A percentile compares a stretch with the other conserved stretches of the same genome.
Conservation (phyloP, 1,284 basidiomycete species). For the Ceraceosorus guamensis region DNA sequence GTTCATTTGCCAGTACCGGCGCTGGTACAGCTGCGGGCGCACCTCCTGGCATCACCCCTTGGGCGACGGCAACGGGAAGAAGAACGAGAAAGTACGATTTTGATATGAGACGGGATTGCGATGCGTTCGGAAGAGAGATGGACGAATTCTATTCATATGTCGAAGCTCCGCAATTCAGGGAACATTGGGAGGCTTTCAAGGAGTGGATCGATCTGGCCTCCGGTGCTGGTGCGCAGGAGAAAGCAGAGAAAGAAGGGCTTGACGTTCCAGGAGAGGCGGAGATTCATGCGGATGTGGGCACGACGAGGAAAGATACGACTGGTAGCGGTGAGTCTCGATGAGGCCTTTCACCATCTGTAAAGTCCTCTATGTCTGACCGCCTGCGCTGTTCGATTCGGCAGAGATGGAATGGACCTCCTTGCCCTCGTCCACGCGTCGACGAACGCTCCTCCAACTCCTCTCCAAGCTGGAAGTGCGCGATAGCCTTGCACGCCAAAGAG, state of each 20-base stretch:
- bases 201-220: conserved; percentile 50
- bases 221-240: background rate
- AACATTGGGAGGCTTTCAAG: conserved; percentile 80
- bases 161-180: conserved; percentile 81
- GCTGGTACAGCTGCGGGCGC: too few species aligned
- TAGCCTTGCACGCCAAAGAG: conserved; percentile 28
- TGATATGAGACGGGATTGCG: conserved; percentile 61
- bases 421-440: conserved; percentile 26
- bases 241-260: background rate
- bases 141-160: conserved; percentile 98
- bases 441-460: conserved; percentile 32
- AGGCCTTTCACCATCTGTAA: background rate
- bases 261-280: too few species aligned
- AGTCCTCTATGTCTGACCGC: too few species aligned
- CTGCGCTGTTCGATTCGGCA: background rate
- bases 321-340: background rate
- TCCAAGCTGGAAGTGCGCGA: conserved; percentile 38
- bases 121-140: conserved; percentile 88
- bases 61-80: too few species aligned
- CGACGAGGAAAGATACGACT: background rate
- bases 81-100: conserved; percentile 23
- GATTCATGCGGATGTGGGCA: background rate
- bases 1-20: too few species aligned
- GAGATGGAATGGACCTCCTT: conserved; percentile 30
- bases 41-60: too few species aligned